Percentiles rank a stretch among this genome's conserved stretches.
phyloP scores from a whole-genome alignment of 257 asterid species.

The Cinchona pubescens region DNA sequence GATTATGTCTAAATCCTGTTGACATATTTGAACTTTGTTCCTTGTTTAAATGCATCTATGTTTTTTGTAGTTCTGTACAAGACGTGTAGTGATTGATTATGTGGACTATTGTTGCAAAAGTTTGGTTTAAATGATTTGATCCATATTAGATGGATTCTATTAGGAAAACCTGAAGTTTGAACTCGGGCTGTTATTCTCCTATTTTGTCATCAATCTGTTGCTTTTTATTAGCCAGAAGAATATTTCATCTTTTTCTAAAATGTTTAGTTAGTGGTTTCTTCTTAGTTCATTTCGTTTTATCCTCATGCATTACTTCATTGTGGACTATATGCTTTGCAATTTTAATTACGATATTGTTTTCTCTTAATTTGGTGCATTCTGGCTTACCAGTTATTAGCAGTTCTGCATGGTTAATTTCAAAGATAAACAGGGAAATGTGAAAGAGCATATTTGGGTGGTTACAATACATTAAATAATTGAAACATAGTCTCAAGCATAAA shows the following conservation, averaged over 20 bases:
- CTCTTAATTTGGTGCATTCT: neutral
- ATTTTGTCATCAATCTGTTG: neutral
- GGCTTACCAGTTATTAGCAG: neutral
- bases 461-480: neutral
- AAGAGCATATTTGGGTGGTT: neutral
- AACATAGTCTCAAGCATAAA: neutral
- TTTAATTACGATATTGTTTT: neutral
- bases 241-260: no score
- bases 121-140: neutral
- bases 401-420: neutral
- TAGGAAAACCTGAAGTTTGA: neutral
- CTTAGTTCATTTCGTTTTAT: neutral
- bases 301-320: neutral
- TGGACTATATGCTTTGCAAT: neutral
- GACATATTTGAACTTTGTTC: neutral
- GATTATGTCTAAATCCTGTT: neutral
- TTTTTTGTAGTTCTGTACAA: neutral
- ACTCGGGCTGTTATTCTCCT: neutral
- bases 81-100: neutral
- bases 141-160: neutral
- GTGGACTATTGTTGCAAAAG: neutral
- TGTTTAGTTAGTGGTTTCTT: neutral
- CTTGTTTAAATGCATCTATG: neutral
- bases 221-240: no score
- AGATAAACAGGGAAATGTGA: neutral